These are phyloP conservation scores for Aristolochia fimbriata DNA, from an alignment of 164 flowering plant genomes.

Conservation along the genomic window DNA sequence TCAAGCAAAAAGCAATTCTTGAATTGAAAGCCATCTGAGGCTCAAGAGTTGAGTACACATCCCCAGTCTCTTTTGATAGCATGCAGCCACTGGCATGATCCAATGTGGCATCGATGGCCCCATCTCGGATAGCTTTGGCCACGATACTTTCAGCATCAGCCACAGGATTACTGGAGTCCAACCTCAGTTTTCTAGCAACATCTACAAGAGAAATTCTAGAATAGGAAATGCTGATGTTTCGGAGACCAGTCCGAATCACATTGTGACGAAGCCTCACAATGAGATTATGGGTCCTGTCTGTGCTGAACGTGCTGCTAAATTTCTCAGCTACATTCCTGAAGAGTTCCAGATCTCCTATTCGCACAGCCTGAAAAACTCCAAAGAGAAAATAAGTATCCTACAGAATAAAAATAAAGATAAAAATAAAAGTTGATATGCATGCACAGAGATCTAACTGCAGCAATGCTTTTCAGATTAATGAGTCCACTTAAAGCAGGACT, in stretches of 20 bases:
- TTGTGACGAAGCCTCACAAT: constrained; percentile 87
- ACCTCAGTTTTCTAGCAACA: constrained; percentile 70
- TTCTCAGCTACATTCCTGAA: constrained; percentile 68
- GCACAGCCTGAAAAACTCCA: constrained; percentile 58
- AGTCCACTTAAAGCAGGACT: too few species aligned
- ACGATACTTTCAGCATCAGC: constrained; percentile 96
- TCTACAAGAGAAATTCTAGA: constrained; percentile 80
- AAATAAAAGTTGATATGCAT: too few species aligned
- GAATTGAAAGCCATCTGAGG: constrained; percentile 84
- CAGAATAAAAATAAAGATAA: too few species aligned
- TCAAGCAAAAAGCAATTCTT: constrained; percentile 84
- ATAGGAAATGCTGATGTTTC: constrained; percentile 90
- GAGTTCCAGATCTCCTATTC: constrained; percentile 90
- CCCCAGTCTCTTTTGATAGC: constrained; percentile 87
- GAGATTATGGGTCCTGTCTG: constrained; percentile 75
- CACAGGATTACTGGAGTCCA: constrained; percentile 69
- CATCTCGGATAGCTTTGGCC: constrained; percentile 91
- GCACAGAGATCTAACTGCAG: too few species aligned
- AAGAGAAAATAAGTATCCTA: neutral
- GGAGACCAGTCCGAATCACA: constrained; percentile 85
- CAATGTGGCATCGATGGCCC: constrained; percentile 85
- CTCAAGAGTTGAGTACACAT: constrained; percentile 83
- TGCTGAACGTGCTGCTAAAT: constrained; percentile 48
- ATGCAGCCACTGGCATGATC: constrained; percentile 81
- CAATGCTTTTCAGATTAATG: too few species aligned